Evolutionary conservation across 768 basidiomycete species (phyloP), one percentile per base, ranked within the genome.

Genomic region (Collybiopsis luxurians): DNA sequence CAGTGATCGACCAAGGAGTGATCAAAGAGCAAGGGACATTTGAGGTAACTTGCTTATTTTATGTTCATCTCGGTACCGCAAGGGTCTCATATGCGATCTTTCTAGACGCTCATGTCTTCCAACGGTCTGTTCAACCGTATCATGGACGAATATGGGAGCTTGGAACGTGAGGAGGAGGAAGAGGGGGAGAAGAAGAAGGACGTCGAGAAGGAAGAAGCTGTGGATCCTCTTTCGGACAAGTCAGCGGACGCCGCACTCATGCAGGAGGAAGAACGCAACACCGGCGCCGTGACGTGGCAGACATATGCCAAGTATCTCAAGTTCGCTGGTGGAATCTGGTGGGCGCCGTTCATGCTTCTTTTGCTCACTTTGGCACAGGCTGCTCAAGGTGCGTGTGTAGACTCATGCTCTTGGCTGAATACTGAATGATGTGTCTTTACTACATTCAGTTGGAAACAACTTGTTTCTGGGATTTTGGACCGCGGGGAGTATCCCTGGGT

Each of bases 401-500:
- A 34, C 2, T 31, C 7, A n/a, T 3, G 9, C 13, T 2, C 15
- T 53, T 2, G 23, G 48, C 27, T 21, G 17, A 24, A n/a, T 19
- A 30, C 12, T 21, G 43, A 19, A n/a, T 39, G 13, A 3, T 6
- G 13, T 23, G 13, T 2, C 10, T 3, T 12, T 39, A 9, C 19
- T 10, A 9, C 7, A 15, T 36, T 21, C 50, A 81, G 87, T 90
- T 28, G 82, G 78, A 0, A 85, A 82, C 60, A 85, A 79, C 34
- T 66, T 92, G 5, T 84, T 88, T 72, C 76, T 92, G 23, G 88
- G 88, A 0, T 89, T 85, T 61, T 92, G 89, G 89, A 84, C 85
- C 0, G 75, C 75, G 0, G 57, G 73, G 17, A 79, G 72, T n/a
- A 79, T 90, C 19, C 59, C 62, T 13, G 79, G 81, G 1, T 86